These are phyloP conservation scores for Conticribra guillardii DNA, from an alignment of 108 stramenopile species.

Conservation along the genomic window DNA sequence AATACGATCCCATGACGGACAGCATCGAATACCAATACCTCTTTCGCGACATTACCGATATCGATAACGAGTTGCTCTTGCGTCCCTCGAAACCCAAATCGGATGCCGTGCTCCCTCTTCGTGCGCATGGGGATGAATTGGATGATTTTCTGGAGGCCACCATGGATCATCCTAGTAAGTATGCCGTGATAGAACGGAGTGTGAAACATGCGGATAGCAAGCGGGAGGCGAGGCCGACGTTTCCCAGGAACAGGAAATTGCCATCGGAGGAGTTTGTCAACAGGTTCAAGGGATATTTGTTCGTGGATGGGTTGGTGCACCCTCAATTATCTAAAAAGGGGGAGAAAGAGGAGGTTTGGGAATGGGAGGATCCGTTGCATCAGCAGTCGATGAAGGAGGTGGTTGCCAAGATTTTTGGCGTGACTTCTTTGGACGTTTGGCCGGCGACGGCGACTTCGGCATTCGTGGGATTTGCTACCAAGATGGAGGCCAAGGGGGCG, in stretches of 20 bases:
- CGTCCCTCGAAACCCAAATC: constrained; percentile 29
- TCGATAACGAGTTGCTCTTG: constrained; percentile 29
- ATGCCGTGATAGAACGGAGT: constrained; percentile 49
- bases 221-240: constrained; percentile 69
- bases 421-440: constrained; percentile 58
- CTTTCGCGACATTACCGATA: constrained; percentile 44
- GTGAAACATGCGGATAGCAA: constrained; percentile 65
- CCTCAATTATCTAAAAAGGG: constrained; percentile 53
- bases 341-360: constrained; percentile 48
- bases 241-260: constrained; percentile 50
- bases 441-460: constrained; percentile 75
- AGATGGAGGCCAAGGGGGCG: constrained; percentile 53
- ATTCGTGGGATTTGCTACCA: constrained; percentile 73
- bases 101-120: constrained; percentile 40
- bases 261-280: constrained; percentile 73
- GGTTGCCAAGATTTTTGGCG: constrained; percentile 63
- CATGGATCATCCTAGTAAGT: constrained; percentile 73
- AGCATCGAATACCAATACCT: constrained; percentile 46
- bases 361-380: constrained; percentile 69
- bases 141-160: constrained; percentile 73
- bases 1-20: constrained; percentile 25
- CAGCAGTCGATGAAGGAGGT: constrained; percentile 61
- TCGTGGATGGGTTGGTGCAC: constrained; percentile 75
- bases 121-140: constrained; percentile 43
- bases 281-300: constrained; percentile 66